Percentiles rank a stretch among this genome's conserved stretches.
These are phyloP conservation scores for Penicillium samsonianum DNA, from an alignment of 495 filamentous ascomycete species.

Conservation along the genomic window DNA sequence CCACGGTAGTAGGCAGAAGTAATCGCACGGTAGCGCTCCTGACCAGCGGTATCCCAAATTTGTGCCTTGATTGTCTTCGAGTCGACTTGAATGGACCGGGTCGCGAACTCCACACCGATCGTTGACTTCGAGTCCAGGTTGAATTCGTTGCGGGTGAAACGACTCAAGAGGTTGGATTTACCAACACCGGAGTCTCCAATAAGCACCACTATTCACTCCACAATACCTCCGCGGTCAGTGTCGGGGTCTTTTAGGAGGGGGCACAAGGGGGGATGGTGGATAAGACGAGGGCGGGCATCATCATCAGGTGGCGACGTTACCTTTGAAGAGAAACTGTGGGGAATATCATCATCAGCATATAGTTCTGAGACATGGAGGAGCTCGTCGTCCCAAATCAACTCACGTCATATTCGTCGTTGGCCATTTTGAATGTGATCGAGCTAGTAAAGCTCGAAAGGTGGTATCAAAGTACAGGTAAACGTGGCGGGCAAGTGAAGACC, in stretches of 20 bases:
- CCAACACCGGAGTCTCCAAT: conserved; percentile 99
- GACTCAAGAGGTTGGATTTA: conserved; percentile 99
- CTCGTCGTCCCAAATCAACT: conserved; percentile 40
- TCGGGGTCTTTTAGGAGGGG: not conserved
- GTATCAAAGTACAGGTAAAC: conserved; percentile 27
- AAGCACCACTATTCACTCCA: conserved; percentile 72
- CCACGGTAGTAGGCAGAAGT: conserved; percentile 99
- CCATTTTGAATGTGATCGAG: conserved; percentile 59
- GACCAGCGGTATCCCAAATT: conserved; percentile 99
- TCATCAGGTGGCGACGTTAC: conserved; percentile 53
- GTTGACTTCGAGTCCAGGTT: conserved; percentile 99
- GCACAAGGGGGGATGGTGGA: not conserved
- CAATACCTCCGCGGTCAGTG: conserved; percentile 26
- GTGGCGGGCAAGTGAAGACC: conserved; percentile 19
- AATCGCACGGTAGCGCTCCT: conserved; percentile 98
- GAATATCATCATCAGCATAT: conserved; percentile 20
- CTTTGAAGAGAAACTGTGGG: conserved; percentile 97
- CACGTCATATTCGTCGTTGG: conserved; percentile 99
- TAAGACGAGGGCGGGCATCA: conserved; percentile 20
- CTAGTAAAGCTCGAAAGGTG: conserved; percentile 15
- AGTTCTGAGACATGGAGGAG: conserved; percentile 4
- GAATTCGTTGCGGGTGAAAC: conserved; percentile 99
- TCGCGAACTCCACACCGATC: conserved; percentile 99
- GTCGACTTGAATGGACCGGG: conserved; percentile 97
- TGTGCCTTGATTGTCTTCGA: conserved; percentile 99